Percentiles rank a stretch among this genome's conserved stretches.
These are phyloP conservation scores for Diaporthe sp. DNA, from an alignment of 2,329 filamentous ascomycete genomes.

Conservation along the genomic window DNA sequence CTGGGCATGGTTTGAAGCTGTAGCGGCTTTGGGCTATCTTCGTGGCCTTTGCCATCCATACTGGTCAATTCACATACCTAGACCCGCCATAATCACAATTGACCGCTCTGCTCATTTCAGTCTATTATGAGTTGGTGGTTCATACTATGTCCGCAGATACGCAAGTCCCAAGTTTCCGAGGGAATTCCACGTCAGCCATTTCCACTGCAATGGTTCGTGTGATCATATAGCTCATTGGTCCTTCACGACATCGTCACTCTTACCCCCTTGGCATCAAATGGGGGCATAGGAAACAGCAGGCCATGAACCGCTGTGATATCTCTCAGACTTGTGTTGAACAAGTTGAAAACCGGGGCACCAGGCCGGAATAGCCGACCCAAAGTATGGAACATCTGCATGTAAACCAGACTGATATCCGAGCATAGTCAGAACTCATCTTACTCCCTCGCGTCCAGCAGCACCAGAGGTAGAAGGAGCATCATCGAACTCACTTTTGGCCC, in stretches of 20 bases:
- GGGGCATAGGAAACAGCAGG: background rate
- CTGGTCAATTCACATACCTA: background rate
- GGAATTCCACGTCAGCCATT: background rate
- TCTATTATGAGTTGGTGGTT: background rate
- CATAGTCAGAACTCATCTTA: background rate
- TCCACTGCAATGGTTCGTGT: background rate
- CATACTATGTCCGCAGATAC: background rate
- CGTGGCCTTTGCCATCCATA: background rate
- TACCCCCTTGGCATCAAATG: background rate
- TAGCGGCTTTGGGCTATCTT: constrained; percentile 3
- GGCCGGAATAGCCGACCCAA: background rate
- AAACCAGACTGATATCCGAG: background rate
- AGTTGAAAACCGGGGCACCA: background rate
- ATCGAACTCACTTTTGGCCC: background rate
- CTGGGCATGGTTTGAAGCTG: constrained; percentile 66
- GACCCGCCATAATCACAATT: background rate
- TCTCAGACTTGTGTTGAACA: background rate
- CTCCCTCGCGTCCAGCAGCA: background rate
- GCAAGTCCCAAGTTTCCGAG: too few species aligned
- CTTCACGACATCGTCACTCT: background rate
- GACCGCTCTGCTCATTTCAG: background rate
- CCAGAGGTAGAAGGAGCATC: background rate
- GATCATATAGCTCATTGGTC: background rate
- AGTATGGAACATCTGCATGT: background rate
- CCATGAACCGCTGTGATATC: background rate